Conservation (phyloP, 169 alveolate species). For the Besnoitia besnoiti region DNA sequence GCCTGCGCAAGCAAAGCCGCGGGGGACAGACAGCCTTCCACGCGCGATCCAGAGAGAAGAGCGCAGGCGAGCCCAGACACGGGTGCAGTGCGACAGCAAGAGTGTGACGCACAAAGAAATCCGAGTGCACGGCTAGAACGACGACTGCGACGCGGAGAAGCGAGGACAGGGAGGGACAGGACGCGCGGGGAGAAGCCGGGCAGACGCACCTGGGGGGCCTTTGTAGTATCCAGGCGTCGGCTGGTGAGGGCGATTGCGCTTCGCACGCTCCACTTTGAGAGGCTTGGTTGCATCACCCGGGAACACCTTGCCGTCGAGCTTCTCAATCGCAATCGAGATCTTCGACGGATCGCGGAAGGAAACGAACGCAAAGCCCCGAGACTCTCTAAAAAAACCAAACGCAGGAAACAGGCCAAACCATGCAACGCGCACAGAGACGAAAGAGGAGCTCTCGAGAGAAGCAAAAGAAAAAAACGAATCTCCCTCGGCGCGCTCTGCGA, state of each 20-base stretch:
- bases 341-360: conserved; percentile 56
- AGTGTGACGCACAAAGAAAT: too few relatives aligned
- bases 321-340: conserved; percentile 57
- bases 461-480: too few relatives aligned
- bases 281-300: conserved; percentile 52
- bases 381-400: conserved; percentile 44
- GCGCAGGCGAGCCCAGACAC: too few relatives aligned
- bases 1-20: not conserved
- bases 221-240: conserved; percentile 70
- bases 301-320: conserved; percentile 61
- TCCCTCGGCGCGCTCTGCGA: too few relatives aligned
- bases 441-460: too few relatives aligned
- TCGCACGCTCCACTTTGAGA: conserved; percentile 63
- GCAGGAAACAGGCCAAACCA: not conserved
- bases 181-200: not conserved
- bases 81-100: too few relatives aligned
- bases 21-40: not conserved
- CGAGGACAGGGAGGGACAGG: not conserved
- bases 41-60: too few relatives aligned
- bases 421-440: too few relatives aligned
- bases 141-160: not conserved
- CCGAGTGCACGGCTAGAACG: too few relatives aligned
- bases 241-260: conserved; percentile 68
- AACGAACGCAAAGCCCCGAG: conserved; percentile 70
- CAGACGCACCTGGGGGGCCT: conserved; percentile 68